Base-by-base conservation (phyloP, 2,329 filamentous ascomycete genomes). In the Ambrosiella beaveri region DNA sequence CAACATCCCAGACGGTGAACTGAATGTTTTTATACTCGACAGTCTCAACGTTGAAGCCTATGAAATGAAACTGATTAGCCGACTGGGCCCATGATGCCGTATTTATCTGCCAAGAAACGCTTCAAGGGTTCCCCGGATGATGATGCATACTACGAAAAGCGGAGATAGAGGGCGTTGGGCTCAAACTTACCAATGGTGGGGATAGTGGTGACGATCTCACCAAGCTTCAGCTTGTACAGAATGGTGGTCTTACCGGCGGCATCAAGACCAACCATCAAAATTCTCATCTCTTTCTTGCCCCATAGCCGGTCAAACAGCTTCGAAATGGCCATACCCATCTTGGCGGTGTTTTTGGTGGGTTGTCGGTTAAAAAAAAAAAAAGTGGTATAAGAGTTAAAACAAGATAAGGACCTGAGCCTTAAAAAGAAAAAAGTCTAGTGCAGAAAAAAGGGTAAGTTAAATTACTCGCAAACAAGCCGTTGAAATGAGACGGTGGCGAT, bases 271-370 rank as follows among this genome's bases (percentile, higher is more conserved):
- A 98, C 90, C 93, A 98, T 98, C 75, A 98, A 75, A 78, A 98
- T 96, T 80, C 93, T 85, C 93, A 98, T 98, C 84, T 98, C 93
- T 85, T 97, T 97, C 86, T 95, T 95, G 70, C 91, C 89, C 85
- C 88, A 95, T 74, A 97, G 82, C 78, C 85, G 84, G 72, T 95
- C 88, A 74, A 97, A 93, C 71, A 97, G 74, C 82, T 93, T 95
- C 69, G 90, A 97, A 77, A 97, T 88, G 71, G 86, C 83, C 74
- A 97, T 81, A 94, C 93, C 93, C 93, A 98, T 98, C 63, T 64
- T 65, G 62, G 63, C 63, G 64, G 63, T 63, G 58, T 64, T 63
- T 65, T 62, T 65, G 62, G 64, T 62, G 62, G 62, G 63, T 49
- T 63, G 63, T 66, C 63, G 60, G 57, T 61, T 58, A 53, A 58